A percentile compares a stretch with the other conserved stretches of the same genome.
These are phyloP conservation scores for Oryza officinalis DNA, from an alignment of 176 grass and related monocot genomes.

Conservation along the genomic window DNA sequence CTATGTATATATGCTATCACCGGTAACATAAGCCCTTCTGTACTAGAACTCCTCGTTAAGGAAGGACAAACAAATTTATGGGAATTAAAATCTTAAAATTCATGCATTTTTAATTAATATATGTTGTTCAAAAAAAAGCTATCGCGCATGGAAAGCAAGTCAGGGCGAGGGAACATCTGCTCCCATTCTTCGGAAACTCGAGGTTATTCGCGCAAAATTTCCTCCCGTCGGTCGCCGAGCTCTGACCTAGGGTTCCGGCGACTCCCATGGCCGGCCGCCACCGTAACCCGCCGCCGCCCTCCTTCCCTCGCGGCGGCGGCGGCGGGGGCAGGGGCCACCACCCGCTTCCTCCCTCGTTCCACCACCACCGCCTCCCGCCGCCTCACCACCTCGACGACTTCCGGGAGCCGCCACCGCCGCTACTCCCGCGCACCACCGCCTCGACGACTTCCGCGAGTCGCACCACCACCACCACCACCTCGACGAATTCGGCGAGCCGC, in stretches of 20 bases:
- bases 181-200: neutral
- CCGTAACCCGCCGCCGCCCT: constrained; percentile 35
- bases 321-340: neutral
- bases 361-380: constrained; percentile 17
- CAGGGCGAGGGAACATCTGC: neutral
- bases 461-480: constrained; percentile 25
- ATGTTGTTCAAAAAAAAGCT: no score
- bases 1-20: no score
- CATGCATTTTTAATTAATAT: no score
- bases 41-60: no score
- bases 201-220: constrained; percentile 13
- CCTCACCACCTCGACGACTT: constrained; percentile 51
- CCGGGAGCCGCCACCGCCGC: constrained; percentile 47
- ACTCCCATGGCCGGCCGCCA: constrained; percentile 62
- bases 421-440: constrained; percentile 34
- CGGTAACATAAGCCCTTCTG: no score
- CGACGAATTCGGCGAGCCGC: constrained; percentile 41
- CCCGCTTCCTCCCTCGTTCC: constrained; percentile 37
- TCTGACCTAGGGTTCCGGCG: constrained; percentile 47
- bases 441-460: constrained; percentile 48
- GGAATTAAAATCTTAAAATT: no score
- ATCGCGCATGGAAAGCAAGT: neutral
- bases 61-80: no score
- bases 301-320: constrained; percentile 34
- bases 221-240: neutral